A percentile compares a stretch with the other conserved stretches of the same genome.
These are phyloP conservation scores for Pichia nanzhaoensis DNA, from an alignment of 805 yeast genomes.

Conservation along the genomic window DNA sequence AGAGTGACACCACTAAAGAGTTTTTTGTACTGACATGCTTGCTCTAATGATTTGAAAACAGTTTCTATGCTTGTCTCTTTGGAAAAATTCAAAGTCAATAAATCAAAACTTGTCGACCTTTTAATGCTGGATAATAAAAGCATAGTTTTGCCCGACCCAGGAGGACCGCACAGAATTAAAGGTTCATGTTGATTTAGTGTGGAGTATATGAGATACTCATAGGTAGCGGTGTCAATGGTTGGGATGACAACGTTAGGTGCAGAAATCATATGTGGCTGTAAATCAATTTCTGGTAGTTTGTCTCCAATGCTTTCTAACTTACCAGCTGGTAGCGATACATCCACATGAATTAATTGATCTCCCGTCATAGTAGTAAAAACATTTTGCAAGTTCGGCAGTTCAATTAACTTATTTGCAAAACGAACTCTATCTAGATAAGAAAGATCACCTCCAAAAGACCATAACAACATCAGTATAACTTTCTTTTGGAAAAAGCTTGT, in stretches of 20 bases:
- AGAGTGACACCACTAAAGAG: constrained; percentile 46
- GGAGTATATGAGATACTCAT: constrained; percentile 53
- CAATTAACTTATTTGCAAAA: constrained; percentile 30
- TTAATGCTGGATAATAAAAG: constrained; percentile 64
- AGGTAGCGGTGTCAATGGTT: constrained; percentile 68
- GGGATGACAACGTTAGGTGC: constrained; percentile 65
- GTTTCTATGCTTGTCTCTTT: constrained; percentile 64
- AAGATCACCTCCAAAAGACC: constrained; percentile 66
- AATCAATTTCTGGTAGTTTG: constrained; percentile 35
- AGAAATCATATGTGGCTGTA: constrained; percentile 54
- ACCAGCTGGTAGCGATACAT: constrained; percentile 38
- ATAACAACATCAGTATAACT: constrained; percentile 36
- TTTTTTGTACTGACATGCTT: constrained; percentile 56
- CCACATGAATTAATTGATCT: constrained; percentile 34
- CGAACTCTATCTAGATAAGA: constrained; percentile 31
- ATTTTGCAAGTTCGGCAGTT: constrained; percentile 17
- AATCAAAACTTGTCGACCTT: constrained; percentile 46
- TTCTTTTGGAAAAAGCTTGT: constrained; percentile 30
- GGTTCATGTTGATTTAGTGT: constrained; percentile 52
- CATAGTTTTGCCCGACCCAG: constrained; percentile 97
- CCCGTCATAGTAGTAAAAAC: constrained; percentile 1
- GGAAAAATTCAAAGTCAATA: constrained; percentile 73
- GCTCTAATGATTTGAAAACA: constrained; percentile 60
- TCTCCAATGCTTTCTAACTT: constrained; percentile 39
- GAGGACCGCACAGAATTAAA: constrained; percentile 84